Base-by-base conservation (phyloP, 495 filamentous ascomycete species). In the Aspergillus haitiensis region DNA sequence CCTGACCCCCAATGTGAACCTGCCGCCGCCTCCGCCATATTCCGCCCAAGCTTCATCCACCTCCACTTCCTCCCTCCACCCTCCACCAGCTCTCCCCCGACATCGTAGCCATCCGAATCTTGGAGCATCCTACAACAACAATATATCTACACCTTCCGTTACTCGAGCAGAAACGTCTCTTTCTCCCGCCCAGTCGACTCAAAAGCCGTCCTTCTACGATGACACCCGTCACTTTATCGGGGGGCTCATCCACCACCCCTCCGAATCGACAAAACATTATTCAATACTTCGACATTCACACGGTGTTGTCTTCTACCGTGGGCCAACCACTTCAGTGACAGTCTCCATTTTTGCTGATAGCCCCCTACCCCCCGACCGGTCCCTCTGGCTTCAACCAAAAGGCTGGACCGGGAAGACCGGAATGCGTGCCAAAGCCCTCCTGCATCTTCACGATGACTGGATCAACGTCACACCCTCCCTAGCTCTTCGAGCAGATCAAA, bases 331-430 rank as follows among this genome's bases (percentile, higher is more conserved):
- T 5, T 84, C 83, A 21, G 70, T 90, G 5, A 74, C 81, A 2
- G 72, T 89, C 33, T 83, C 85, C 16, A 76, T 88, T 52, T 88
- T 90, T 71, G 74, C 81, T 9, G 79, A 86, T 63, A 65, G 72
- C 13, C 79, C 80, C 1, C 66, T 89, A 5, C 85, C 86, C 1
- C 36, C 69, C 1, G 78, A 84, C 42, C 83, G 86, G 39, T 83
- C 81, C 7, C 68, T 88, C 36, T 90, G 84, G 84, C 67, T 89
- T 36, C 86, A 89, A 68, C 79, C 77, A 63, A 84, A 84, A 53
- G 87, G 87, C 15, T 88, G 81, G 78, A 82, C 82, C 0, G 87
- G 87, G 7, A 86, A 87, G 61, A 82, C 83, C 15, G 87, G 87
- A 18, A 88, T 89, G 86, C 77, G 79, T 27, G 71, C 84, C 34